phyloP scores from a whole-genome alignment of 2,329 filamentous ascomycete genomes.

The Calycina herbarum region DNA sequence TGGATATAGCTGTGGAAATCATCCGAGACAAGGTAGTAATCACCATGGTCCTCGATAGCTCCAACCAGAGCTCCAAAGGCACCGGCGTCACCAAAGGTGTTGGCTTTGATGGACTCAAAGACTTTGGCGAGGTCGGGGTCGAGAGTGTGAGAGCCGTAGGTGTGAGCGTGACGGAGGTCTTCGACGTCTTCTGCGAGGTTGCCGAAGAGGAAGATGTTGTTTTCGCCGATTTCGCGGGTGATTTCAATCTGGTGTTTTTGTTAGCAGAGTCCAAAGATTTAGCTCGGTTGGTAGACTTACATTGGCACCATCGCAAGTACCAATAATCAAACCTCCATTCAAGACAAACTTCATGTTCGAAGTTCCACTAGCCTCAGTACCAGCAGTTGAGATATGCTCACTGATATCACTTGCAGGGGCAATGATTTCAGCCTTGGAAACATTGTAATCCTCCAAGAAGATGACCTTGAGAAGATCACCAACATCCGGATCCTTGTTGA shows the following conservation, averaged over 20 bases:
- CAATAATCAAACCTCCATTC: constrained; percentile 95
- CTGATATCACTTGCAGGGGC: constrained; percentile 91
- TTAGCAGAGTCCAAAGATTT: constrained; percentile 10
- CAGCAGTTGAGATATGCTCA: constrained; percentile 97
- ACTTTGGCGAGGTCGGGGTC: constrained; percentile 77
- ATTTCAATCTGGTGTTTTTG: constrained; percentile 75
- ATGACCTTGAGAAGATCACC: constrained; percentile 95
- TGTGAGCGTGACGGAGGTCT: constrained; percentile 87
- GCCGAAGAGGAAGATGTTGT: constrained; percentile 98
- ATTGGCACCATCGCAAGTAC: constrained; percentile 96
- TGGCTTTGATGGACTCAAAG: constrained; percentile 77
- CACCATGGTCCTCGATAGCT: constrained; percentile 86
- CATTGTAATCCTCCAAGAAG: constrained; percentile 97
- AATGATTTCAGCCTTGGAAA: constrained; percentile 98
- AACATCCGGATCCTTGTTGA: constrained; percentile 90
- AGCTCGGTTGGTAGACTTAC: constrained; percentile 50
- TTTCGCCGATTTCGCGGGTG: constrained; percentile 91
- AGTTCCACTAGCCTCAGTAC: constrained; percentile 85
- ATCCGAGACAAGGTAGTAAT: constrained; percentile 97
- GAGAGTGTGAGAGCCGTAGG: constrained; percentile 76
- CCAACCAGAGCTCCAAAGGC: constrained; percentile 82
- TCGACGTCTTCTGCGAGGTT: constrained; percentile 96
- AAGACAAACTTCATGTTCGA: constrained; percentile 99
- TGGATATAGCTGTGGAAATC: constrained; percentile 95
- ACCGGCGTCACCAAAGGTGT: constrained; percentile 75